Percentiles rank a stretch among this genome's conserved stretches.
These are phyloP conservation scores for Zygnema cylindricum DNA, from an alignment of 139 green algal genomes.

Conservation along the genomic window DNA sequence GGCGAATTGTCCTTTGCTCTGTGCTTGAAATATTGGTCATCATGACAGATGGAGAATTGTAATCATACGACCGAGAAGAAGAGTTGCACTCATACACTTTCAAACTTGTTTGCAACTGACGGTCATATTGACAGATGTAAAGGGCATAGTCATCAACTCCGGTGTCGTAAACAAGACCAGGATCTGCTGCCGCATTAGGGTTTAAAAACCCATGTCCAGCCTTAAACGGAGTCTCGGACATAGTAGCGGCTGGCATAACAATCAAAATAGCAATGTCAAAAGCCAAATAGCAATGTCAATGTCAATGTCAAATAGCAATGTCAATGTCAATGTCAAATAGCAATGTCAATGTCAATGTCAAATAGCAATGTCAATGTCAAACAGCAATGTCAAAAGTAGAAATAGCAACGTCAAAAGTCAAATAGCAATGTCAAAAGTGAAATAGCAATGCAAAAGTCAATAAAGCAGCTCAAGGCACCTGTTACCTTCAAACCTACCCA, in stretches of 20 bases:
- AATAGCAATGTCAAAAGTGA: no score
- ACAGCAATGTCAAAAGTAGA: no score
- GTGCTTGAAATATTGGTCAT: conserved; percentile 10
- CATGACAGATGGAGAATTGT: conserved; percentile 13
- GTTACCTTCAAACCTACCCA: no score
- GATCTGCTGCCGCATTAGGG: background rate
- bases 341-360: no score
- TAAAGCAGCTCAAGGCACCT: no score
- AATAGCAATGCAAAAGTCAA: no score
- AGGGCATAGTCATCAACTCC: conserved; percentile 17
- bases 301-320: no score
- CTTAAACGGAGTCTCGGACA: background rate
- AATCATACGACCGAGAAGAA: background rate
- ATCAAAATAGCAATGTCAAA: no score
- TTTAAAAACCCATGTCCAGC: conserved; percentile 28
- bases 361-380: no score
- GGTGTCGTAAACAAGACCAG: conserved; percentile 35
- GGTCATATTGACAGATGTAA: conserved; percentile 6
- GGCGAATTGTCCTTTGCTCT: background rate
- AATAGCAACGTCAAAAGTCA: no score
- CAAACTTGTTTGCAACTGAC: background rate
- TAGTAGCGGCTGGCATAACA: background rate
- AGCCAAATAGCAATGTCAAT: no score
- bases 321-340: no score
- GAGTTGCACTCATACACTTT: background rate